Base-by-base conservation (phyloP, 2,329 filamentous ascomycete genomes). In the Chaetoscypha palmicola region DNA sequence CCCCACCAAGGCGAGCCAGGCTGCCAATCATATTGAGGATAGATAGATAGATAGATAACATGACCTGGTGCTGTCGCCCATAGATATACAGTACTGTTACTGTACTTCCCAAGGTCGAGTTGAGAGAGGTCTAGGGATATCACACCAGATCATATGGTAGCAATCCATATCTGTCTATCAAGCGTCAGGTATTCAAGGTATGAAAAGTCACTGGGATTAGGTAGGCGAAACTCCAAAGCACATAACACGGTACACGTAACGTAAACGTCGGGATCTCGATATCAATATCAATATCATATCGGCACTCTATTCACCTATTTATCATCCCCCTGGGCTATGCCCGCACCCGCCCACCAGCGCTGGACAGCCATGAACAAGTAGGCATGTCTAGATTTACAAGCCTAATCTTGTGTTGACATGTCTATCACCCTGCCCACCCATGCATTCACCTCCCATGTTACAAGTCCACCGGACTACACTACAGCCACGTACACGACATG, bases 401-500 rank as follows among this genome's bases (percentile, higher is more conserved):
- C 33, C 34, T 3, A 9, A 12, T 3, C 16, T n/a, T 17, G 8
- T n/a, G 20, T 7, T n/a, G 10, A 34, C 17, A 12, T 20, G 28
- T 26, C 32, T 5, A 26, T 9, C 22, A 11, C 22, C 32, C 17
- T 4, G 28, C 7, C 21, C 36, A 21, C 19, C 17, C 17, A 41
- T 32, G n/a, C 33, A 37, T 21, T 12, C 24, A 14, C 12, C 31
- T 45, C 42, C 37, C 40, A 35, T 38, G 26, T 12, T 7, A 7
- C 24, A 28, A n/a, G n/a, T n/a, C n/a, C n/a, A n/a, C n/a, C n/a
- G n/a, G n/a, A n/a, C n/a, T n/a, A n/a, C n/a, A n/a, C n/a, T n/a
- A n/a, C n/a, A n/a, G n/a, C n/a, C 46, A 24, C 39, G 22, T 45
- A 41, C 38, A 32, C 35, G 41, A 48, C 37, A 48, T 48, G n/a